Conservation (phyloP, 208 protist species). For the Polymyxa betae region DNA sequence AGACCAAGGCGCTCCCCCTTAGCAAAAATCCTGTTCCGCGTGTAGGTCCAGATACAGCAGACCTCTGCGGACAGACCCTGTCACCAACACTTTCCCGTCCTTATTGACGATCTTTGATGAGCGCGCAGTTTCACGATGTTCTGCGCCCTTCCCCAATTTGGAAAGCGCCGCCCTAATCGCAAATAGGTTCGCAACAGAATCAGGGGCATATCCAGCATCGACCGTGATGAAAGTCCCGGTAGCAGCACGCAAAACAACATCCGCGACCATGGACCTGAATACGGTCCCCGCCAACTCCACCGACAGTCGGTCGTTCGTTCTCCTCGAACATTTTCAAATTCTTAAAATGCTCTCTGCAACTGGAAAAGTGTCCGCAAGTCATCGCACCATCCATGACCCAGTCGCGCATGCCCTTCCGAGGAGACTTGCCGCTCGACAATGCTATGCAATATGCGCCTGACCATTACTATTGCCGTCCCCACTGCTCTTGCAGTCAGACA, state of each 20-base stretch:
- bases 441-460: no score
- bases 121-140: not conserved
- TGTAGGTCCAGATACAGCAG: conserved; percentile 36
- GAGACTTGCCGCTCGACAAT: no score
- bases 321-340: not conserved
- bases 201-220: not conserved
- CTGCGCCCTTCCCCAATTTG: not conserved
- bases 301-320: not conserved
- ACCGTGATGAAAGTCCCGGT: not conserved
- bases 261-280: not conserved
- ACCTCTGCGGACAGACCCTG: not conserved
- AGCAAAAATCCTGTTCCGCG: not conserved
- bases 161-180: not conserved
- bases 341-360: not conserved
- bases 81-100: not conserved
- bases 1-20: not conserved
- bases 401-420: not conserved
- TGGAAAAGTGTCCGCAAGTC: not conserved
- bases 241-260: not conserved
- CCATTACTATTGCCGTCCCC: no score
- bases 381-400: not conserved
- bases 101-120: not conserved
- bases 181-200: conserved; percentile 31
- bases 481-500: no score
- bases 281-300: not conserved